A percentile compares a stretch with the other conserved stretches of the same genome.
Evolutionary conservation across 139 green algal genomes (phyloP).

Genomic region (Diplosphaera chodatii): DNA sequence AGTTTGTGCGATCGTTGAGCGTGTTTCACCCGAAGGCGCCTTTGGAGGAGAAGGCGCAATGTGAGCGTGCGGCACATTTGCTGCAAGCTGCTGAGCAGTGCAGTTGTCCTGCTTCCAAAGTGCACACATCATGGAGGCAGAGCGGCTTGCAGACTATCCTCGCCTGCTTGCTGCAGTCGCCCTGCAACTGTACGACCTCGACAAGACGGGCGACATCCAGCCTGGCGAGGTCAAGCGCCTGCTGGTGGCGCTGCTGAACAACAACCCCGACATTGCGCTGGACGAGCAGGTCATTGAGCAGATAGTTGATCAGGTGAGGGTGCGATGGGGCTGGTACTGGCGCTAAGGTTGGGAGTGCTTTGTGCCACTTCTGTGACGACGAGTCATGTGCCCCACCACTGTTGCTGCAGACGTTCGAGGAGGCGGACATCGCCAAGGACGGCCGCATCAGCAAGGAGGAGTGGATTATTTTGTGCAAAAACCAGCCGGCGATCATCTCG

Average conservation of each 20-base stretch:
- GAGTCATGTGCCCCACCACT: background rate
- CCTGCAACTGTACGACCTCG: conserved; percentile 65
- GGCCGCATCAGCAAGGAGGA: conserved; percentile 62
- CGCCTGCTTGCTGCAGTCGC: conserved; percentile 52
- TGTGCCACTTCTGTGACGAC: too few relatives aligned
- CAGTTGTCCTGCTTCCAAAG: too few relatives aligned
- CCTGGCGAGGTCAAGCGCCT: conserved; percentile 52
- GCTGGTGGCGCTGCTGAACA: conserved; percentile 49
- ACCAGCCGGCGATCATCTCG: conserved; percentile 45
- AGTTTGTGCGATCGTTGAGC: conserved; percentile 53
- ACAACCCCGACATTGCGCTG: conserved; percentile 59
- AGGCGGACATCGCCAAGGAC: conserved; percentile 52
- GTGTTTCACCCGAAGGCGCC: conserved; percentile 62
- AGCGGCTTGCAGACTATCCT: too few relatives aligned
- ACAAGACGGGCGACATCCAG: conserved; percentile 51
- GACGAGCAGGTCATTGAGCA: conserved; percentile 40
- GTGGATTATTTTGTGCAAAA: conserved; percentile 44
- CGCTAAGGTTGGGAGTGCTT: background rate
- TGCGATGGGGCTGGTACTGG: background rate
- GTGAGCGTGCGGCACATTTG: conserved; percentile 32
- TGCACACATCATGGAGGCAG: too few relatives aligned
- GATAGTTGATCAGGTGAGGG: conserved; percentile 49
- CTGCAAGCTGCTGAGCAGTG: too few relatives aligned
- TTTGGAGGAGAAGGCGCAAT: conserved; percentile 51
- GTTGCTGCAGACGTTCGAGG: conserved; percentile 45